Conservation (phyloP, 805 yeast species). For the Candida railenensis region DNA sequence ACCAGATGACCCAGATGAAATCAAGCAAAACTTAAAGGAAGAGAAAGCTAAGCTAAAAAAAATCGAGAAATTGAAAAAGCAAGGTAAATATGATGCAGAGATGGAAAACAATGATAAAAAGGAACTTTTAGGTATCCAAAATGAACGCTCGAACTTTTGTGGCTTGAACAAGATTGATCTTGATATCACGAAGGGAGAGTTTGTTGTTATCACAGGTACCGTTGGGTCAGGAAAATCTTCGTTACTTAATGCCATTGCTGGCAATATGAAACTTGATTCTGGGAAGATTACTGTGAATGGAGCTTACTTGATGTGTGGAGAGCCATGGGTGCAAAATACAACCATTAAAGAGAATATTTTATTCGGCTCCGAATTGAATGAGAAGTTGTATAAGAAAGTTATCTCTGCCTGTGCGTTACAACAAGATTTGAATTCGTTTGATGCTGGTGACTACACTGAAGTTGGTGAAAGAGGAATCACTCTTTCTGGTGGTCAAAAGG, state of each 20-base stretch:
- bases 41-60: constrained; percentile 2
- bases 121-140: neutral
- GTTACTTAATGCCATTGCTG: constrained; percentile 34
- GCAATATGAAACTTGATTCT: constrained; percentile 31
- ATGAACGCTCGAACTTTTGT: constrained; percentile 18
- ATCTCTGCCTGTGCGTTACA: constrained; percentile 30
- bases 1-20: constrained; percentile 3
- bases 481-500: constrained; percentile 38
- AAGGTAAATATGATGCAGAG: constrained; percentile 2
- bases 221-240: constrained; percentile 40
- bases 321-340: constrained; percentile 37
- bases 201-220: constrained; percentile 34
- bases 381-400: constrained; percentile 22
- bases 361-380: constrained; percentile 25
- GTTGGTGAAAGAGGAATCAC: constrained; percentile 40
- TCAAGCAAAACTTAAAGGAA: constrained; percentile 1
- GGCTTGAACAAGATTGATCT: constrained; percentile 29
- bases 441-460: constrained; percentile 36
- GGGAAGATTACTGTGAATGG: constrained; percentile 33
- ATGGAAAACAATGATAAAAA: neutral
- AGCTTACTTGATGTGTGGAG: constrained; percentile 27
- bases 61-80: constrained; percentile 2
- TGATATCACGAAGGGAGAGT: constrained; percentile 28
- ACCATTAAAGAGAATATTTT: constrained; percentile 32
- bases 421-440: constrained; percentile 29